Conservation (phyloP, 306 rosid genomes). For the Vigna reflexopilosa region DNA sequence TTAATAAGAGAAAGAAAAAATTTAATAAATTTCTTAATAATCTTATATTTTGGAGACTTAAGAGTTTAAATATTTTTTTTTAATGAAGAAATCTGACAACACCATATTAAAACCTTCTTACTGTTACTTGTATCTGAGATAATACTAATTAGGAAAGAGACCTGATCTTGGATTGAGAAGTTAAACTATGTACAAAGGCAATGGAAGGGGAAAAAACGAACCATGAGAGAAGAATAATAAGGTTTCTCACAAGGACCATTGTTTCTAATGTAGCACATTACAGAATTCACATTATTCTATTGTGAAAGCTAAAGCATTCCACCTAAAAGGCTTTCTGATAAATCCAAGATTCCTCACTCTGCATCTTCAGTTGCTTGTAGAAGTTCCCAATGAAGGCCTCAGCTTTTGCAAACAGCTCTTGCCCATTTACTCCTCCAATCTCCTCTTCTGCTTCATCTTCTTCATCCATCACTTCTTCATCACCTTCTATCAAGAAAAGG, state of each 20-base stretch:
- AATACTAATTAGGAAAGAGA: conserved; percentile 18
- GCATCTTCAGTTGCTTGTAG: conserved; percentile 82
- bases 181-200: conserved; percentile 38
- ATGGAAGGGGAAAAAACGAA: conserved; percentile 7
- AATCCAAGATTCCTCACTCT: conserved; percentile 82
- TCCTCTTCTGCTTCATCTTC: conserved; percentile 44
- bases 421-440: conserved; percentile 52
- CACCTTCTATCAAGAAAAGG: conserved; percentile 64
- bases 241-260: conserved; percentile 44
- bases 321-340: conserved; percentile 51
- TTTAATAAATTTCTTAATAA: no score
- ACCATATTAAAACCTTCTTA: conserved; percentile 1
- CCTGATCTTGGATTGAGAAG: background rate
- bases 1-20: background rate
- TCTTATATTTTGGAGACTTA: no score
- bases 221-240: conserved; percentile 33
- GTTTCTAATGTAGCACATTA: conserved; percentile 6
- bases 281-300: background rate
- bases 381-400: conserved; percentile 81
- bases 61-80: background rate
- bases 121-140: background rate
- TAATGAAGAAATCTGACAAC: conserved; percentile 24
- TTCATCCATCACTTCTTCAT: conserved; percentile 40
- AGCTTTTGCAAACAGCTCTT: conserved; percentile 73
- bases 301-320: conserved; percentile 18